Evolutionary conservation across 2,329 filamentous ascomycete genomes (phyloP), one percentile per base, ranked within the genome.

Genomic region (Nemania bipapillata): DNA sequence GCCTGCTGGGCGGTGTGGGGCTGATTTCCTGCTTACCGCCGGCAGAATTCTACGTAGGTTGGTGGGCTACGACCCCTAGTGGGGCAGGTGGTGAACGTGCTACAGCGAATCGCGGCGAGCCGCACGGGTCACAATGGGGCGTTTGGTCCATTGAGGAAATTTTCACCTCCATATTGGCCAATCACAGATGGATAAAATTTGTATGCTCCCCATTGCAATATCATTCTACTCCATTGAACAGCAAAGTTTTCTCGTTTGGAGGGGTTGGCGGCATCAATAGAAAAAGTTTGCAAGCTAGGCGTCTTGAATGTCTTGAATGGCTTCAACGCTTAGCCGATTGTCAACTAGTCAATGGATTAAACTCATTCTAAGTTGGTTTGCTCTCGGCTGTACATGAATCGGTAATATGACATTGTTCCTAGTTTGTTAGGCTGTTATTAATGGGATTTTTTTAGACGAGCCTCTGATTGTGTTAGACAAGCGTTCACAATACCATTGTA

Each of bases 1-100:
- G 12, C 28, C 24, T 37, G 54, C 28, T 28, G 45, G 63, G 70
- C 72, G 73, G 73, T 73, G 73, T 61, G 64, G 61, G 28, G 55
- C 42, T 37, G 22, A 40, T 66, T 66, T 68, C 66, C 55, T 40
- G 12, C 42, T 54, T 63, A 54, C 65, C 65, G 69, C 69, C 69
- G 69, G 69, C 70, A 72, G 70, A 65, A 67, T 61, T 66, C 35
- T 45, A 12, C 37, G 28, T 54, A 53, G 9, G 6, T 6, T 64
- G 66, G 69, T 71, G 69, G 69, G 69, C 20, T n/a, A 61, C 66
- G 63, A 71, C 54, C 9, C n/a, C 8, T 26, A 32, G 4, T 4
- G 7, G 47, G 6, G 2, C 17, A 24, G 32, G 53, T 22, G 52
- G 53, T 55, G 53, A 32, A 17, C 9, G 22, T n/a, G 2, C 20